A percentile compares a stretch with the other conserved stretches of the same genome.
Evolutionary conservation across 345 rosid genomes (phyloP).

Genomic region (Ceriops decandra): DNA sequence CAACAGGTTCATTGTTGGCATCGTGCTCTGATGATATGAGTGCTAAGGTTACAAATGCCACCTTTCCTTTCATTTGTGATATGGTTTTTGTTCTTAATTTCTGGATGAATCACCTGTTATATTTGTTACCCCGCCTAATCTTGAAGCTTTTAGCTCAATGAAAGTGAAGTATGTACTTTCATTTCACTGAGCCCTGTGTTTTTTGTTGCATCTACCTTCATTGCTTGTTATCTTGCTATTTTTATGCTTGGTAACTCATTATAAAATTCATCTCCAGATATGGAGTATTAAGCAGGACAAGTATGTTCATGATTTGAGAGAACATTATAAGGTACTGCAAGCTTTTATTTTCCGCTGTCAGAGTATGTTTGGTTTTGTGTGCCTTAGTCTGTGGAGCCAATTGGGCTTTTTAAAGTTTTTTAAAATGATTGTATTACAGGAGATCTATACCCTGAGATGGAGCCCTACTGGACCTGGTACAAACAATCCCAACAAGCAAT

Average conservation of each 20-base stretch:
- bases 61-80: background rate
- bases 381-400: too few species aligned
- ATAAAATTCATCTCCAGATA: conserved; percentile 32
- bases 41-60: conserved; percentile 65
- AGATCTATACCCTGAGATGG: conserved; percentile 90
- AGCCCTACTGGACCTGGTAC: conserved; percentile 93
- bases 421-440: conserved; percentile 41
- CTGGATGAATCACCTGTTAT: background rate
- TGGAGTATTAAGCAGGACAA: conserved; percentile 81
- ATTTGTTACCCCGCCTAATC: background rate
- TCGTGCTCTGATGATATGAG: conserved; percentile 97
- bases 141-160: background rate
- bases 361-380: background rate
- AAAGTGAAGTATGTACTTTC: background rate
- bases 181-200: background rate
- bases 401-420: background rate
- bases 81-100: background rate
- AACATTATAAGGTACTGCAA: conserved; percentile 20
- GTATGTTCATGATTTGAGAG: conserved; percentile 74
- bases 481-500: conserved; percentile 85
- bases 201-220: background rate
- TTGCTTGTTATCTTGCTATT: conserved; percentile 1
- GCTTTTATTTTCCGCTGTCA: background rate
- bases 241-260: background rate
- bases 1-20: conserved; percentile 84